phyloP scores from a whole-genome alignment of 2,329 filamentous ascomycete genomes.

The Tolypocladium guangdongense region DNA sequence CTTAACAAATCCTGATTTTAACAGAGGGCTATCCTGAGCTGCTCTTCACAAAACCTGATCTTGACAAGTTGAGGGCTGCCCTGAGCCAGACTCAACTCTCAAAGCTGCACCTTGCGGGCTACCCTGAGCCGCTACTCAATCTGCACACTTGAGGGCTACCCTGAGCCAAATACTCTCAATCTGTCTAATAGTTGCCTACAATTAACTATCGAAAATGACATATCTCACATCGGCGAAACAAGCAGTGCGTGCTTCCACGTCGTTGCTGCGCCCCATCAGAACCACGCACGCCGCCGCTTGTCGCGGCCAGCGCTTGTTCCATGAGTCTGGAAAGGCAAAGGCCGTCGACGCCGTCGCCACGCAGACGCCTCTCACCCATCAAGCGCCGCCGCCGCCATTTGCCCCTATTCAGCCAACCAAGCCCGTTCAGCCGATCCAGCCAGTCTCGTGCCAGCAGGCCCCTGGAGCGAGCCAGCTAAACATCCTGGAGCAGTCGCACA shows the following conservation, averaged over 20 bases:
- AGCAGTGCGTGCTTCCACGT: conserved; percentile 7
- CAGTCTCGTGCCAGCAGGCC: conserved; percentile 1
- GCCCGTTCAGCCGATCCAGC: neutral
- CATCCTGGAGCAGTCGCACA: conserved; percentile 10
- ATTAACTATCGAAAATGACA: conserved; percentile 5
- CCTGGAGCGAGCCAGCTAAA: conserved; percentile 9
- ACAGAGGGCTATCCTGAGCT: conserved; percentile 11
- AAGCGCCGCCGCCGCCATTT: conserved; percentile 1
- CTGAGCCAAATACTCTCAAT: conserved; percentile 2
- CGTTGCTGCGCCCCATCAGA: conserved; percentile 3
- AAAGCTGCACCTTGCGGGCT: conserved; percentile 1
- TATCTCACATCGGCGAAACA: conserved; percentile 5
- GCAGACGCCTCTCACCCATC: neutral
- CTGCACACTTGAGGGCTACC: conserved; percentile 1
- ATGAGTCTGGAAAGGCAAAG: conserved; percentile 10
- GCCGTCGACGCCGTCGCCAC: conserved; percentile 5
- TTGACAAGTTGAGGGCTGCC: conserved; percentile 2
- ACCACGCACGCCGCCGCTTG: neutral
- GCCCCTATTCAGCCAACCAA: neutral
- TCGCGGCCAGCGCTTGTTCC: conserved; percentile 10
- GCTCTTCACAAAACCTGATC: conserved; percentile 4
- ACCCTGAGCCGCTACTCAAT: neutral
- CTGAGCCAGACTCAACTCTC: conserved; percentile 4
- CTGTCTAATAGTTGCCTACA: conserved; percentile 1
- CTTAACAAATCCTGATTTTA: conserved; percentile 2